These are phyloP conservation scores for Vaccinium corymbosum DNA, from an alignment of 148 eudicot genomes.

Conservation along the genomic window DNA sequence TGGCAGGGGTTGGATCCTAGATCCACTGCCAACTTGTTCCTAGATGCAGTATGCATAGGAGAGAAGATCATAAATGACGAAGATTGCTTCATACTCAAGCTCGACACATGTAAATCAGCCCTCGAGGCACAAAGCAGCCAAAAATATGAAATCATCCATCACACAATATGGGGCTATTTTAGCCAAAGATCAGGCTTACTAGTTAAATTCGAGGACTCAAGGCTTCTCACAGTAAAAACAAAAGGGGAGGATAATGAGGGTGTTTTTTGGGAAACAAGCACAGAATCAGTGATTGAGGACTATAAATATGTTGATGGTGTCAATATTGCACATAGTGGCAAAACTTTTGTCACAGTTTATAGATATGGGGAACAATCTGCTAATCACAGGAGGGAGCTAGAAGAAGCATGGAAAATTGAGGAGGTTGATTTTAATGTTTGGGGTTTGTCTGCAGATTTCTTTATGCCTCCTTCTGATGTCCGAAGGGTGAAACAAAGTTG, in stretches of 20 bases:
- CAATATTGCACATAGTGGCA: conserved; percentile 82
- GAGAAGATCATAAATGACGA: conserved; percentile 90
- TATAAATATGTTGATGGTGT: conserved; percentile 84
- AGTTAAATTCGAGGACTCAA: conserved; percentile 85
- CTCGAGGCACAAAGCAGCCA: conserved; percentile 69
- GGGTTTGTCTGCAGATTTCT: conserved; percentile 62
- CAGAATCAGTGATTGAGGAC: conserved; percentile 79
- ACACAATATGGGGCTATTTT: conserved; percentile 95
- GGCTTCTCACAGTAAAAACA: conserved; percentile 64
- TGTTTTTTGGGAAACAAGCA: conserved; percentile 91
- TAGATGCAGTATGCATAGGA: conserved; percentile 94
- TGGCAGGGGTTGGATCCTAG: conserved; percentile 65
- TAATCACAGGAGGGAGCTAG: conserved; percentile 82
- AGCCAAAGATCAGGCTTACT: conserved; percentile 90
- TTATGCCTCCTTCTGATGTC: conserved; percentile 59
- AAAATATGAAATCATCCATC: conserved; percentile 77
- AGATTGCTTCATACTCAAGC: conserved; percentile 91
- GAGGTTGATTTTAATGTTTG: conserved; percentile 78
- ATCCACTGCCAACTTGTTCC: conserved; percentile 71
- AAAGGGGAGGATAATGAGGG: conserved; percentile 64
- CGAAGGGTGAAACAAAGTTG: conserved; percentile 6
- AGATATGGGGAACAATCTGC: conserved; percentile 90
- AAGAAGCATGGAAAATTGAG: conserved; percentile 88
- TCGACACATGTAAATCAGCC: conserved; percentile 73
- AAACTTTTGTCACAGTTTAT: conserved; percentile 65